Conservation (phyloP, 2,329 filamentous ascomycete species). For the Chaetomium sp. region DNA sequence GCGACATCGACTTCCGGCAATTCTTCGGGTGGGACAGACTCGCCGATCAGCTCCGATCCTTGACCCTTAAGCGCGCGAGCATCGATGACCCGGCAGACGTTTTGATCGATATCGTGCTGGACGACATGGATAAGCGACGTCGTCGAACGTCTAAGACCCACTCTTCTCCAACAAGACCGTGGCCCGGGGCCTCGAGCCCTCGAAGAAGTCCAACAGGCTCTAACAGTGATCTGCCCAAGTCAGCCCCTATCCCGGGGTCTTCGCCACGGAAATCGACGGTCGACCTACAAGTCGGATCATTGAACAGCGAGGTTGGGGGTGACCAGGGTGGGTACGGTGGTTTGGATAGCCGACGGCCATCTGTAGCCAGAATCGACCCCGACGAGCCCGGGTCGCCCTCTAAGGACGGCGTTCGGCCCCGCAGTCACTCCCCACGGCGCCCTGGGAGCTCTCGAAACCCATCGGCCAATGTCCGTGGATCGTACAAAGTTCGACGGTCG, state of each 20-base stretch:
- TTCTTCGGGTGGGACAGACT: slow-evolving; percentile 96
- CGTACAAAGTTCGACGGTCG: slow-evolving; percentile 74
- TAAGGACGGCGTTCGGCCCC: slow-evolving; percentile 44
- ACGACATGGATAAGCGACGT: slow-evolving; percentile 90
- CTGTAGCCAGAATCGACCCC: slow-evolving; percentile 40
- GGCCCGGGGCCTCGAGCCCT: slow-evolving; percentile 52
- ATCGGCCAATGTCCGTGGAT: slow-evolving; percentile 58
- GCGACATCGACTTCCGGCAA: slow-evolving; percentile 90
- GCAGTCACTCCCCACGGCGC: slow-evolving; percentile 76
- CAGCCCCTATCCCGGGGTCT: slow-evolving; percentile 62
- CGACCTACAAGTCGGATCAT: slow-evolving; percentile 54
- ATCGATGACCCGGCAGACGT: slow-evolving; percentile 88
- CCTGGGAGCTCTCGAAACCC: slow-evolving; percentile 69
- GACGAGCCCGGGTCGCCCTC: slow-evolving; percentile 41
- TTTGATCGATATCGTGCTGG: slow-evolving; percentile 84
- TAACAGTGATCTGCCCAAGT: slow-evolving; percentile 60
- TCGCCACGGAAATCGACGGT: slow-evolving; percentile 41
- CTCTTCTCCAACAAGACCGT: slow-evolving; percentile 68
- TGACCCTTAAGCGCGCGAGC: slow-evolving; percentile 80
- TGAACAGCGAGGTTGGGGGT: slow-evolving; percentile 45
- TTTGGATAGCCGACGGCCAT: slow-evolving; percentile 36
- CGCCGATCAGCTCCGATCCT: slow-evolving; percentile 82
- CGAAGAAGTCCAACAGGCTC: slow-evolving; percentile 57
- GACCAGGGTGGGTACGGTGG: slow-evolving; percentile 35
- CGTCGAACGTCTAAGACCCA: slow-evolving; percentile 82